These are phyloP conservation scores for Fusarium denticulatum DNA, from an alignment of 2,329 filamentous ascomycete species.

Conservation along the genomic window DNA sequence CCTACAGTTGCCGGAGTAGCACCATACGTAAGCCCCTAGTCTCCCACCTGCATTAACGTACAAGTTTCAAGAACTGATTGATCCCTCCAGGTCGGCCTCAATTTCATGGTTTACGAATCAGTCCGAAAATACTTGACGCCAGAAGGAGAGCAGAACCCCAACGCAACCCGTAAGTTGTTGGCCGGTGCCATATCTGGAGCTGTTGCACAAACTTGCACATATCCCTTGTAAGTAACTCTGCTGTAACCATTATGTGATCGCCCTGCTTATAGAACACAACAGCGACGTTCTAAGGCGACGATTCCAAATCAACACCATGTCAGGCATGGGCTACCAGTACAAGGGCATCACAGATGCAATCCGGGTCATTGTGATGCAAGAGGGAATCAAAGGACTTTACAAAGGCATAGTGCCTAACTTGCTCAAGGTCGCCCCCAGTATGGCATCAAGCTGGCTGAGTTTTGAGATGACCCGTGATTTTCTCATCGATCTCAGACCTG, in stretches of 20 bases:
- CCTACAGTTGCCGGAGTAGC: slow-evolving; percentile 96
- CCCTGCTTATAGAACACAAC: background rate
- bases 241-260: slow-evolving; percentile 34
- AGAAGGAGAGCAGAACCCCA: slow-evolving; percentile 87
- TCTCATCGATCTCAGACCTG: slow-evolving; percentile 70
- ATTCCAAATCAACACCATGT: slow-evolving; percentile 99
- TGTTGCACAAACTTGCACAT: slow-evolving; percentile 96
- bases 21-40: slow-evolving; percentile 75
- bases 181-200: slow-evolving; percentile 96
- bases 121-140: slow-evolving; percentile 85
- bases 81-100: slow-evolving; percentile 78
- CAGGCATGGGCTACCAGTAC: slow-evolving; percentile 96
- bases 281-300: slow-evolving; percentile 91
- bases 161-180: slow-evolving; percentile 79
- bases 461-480: slow-evolving; percentile 95
- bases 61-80: slow-evolving; percentile 4
- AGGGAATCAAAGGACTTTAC: slow-evolving; percentile 87
- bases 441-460: slow-evolving; percentile 98
- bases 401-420: slow-evolving; percentile 96
- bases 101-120: slow-evolving; percentile 98
- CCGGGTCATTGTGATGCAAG: slow-evolving; percentile 80
- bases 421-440: slow-evolving; percentile 96
- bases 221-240: slow-evolving; percentile 80
- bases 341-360: slow-evolving; percentile 87
- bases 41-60: background rate